Conservation (phyloP, 768 basidiomycete species). For the Russula dissimulans region DNA sequence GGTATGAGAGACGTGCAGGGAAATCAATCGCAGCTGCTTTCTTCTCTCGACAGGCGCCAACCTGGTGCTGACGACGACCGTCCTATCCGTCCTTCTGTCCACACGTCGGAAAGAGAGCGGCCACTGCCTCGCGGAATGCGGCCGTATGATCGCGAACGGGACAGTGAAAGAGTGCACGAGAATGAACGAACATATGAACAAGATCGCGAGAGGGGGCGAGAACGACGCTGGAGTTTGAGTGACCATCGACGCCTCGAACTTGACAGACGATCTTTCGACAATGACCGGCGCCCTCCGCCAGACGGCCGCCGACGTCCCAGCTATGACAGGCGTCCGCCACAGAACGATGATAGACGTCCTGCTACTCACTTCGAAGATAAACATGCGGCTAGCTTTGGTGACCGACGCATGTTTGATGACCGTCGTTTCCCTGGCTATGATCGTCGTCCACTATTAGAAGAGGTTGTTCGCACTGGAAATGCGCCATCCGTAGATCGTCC, state of each 20-base stretch:
- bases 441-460: conserved; percentile 8
- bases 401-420: conserved; percentile 1
- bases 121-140: conserved; percentile 26
- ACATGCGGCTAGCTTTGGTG: conserved; percentile 8
- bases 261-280: conserved; percentile 32
- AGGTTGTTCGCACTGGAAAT: conserved; percentile 13
- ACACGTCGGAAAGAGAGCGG: conserved; percentile 19
- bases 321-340: conserved; percentile 9
- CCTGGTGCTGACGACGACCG: conserved; percentile 15
- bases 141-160: conserved; percentile 28
- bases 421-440: conserved; percentile 15
- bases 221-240: conserved; percentile 29
- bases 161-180: conserved; percentile 30
- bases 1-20: neutral
- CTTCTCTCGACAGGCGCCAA: conserved; percentile 8
- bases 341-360: conserved; percentile 20
- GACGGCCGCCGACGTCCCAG: conserved; percentile 35
- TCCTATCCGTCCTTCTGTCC: conserved; percentile 24
- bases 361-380: conserved; percentile 19
- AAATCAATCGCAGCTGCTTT: neutral
- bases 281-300: conserved; percentile 34
- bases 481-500: conserved; percentile 4
- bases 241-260: conserved; percentile 30
- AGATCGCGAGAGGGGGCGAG: conserved; percentile 21
- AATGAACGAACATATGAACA: conserved; percentile 5